Conservation (phyloP, 257 asterid genomes). For the Solanum virginianum region DNA sequence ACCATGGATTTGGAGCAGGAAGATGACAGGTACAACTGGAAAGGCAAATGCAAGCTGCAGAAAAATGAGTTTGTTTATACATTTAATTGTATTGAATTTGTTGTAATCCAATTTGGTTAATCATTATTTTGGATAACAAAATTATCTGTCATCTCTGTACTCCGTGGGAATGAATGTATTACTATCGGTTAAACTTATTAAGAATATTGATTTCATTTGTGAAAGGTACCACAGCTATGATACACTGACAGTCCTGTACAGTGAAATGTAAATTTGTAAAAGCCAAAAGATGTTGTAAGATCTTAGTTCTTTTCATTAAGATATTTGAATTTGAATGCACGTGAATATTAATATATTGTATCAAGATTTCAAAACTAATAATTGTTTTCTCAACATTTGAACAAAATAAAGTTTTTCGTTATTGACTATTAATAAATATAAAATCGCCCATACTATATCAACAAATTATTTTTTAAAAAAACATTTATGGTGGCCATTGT, state of each 20-base stretch:
- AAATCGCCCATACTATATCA: too few relatives aligned
- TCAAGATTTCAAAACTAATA: background rate
- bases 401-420: background rate
- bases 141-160: background rate
- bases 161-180: background rate
- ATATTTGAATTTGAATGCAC: too few relatives aligned
- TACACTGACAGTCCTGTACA: background rate
- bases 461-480: too few relatives aligned
- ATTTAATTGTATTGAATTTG: background rate
- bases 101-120: background rate
- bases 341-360: background rate
- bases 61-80: background rate
- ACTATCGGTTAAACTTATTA: background rate
- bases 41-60: background rate
- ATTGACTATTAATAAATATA: background rate
- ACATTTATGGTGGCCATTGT: background rate
- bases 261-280: background rate
- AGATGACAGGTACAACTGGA: background rate
- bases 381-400: background rate
- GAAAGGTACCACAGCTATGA: background rate
- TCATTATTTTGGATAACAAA: background rate
- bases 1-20: slow-evolving; percentile 3
- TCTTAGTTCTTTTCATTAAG: background rate
- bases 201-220: background rate
- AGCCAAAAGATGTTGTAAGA: background rate